These are phyloP conservation scores for Mycena capillaripes DNA, from an alignment of 768 basidiomycete genomes.

Conservation along the genomic window DNA sequence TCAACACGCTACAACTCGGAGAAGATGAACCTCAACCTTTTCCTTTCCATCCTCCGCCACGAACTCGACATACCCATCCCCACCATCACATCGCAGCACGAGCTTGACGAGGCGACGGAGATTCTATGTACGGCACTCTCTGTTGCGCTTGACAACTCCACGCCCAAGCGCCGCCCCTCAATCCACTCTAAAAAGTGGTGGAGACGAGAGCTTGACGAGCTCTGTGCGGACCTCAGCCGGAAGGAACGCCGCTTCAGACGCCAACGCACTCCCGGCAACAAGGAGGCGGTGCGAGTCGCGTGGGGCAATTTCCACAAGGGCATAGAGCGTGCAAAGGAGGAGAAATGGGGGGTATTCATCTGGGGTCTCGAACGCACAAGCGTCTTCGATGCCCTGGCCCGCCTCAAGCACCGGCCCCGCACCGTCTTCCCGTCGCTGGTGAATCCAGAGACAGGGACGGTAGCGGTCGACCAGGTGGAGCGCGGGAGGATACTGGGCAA, in stretches of 20 bases:
- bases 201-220: not conserved
- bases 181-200: not conserved
- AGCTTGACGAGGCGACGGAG: not conserved
- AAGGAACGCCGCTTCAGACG: not conserved
- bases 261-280: not conserved
- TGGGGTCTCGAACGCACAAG: not conserved
- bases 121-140: not conserved
- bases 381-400: not conserved
- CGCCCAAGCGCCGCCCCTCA: not conserved
- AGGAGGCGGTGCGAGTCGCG: not conserved
- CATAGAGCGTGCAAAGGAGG: not conserved
- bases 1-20: not conserved
- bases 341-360: not conserved
- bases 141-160: not conserved
- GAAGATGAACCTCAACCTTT: conserved; percentile 3
- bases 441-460: not conserved
- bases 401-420: not conserved
- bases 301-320: too few species aligned
- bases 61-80: not conserved
- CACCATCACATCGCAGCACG: not conserved
- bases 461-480: not conserved
- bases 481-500: not conserved
- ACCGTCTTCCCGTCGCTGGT: not conserved
- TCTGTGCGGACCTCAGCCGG: not conserved
- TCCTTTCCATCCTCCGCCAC: not conserved